phyloP scores from a whole-genome alignment of 140 eudicot genomes.

The Senecio squalidus region DNA sequence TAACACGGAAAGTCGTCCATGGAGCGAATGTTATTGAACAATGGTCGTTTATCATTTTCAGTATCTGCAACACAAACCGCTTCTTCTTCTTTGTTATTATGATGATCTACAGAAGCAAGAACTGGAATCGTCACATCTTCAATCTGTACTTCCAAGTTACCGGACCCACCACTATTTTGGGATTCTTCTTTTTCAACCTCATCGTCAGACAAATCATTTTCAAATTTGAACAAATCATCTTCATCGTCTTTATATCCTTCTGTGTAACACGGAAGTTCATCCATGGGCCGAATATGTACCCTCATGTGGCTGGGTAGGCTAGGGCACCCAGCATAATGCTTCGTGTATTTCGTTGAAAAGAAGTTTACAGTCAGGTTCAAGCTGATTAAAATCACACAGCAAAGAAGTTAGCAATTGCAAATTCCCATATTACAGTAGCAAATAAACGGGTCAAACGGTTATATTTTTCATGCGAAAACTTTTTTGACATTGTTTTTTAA shows the following conservation, averaged over 20 bases:
- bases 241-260: slow-evolving; percentile 12
- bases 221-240: slow-evolving; percentile 24
- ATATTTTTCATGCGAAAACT: no score
- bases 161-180: not conserved
- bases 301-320: slow-evolving; percentile 65
- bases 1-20: no score
- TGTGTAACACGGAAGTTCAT: slow-evolving; percentile 76
- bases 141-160: not conserved
- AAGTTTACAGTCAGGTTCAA: slow-evolving; percentile 68
- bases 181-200: no score
- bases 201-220: slow-evolving; percentile 23
- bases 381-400: slow-evolving; percentile 31
- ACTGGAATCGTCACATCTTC: not conserved
- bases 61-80: slow-evolving; percentile 1
- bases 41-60: not conserved
- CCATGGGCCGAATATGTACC: slow-evolving; percentile 64
- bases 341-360: slow-evolving; percentile 81
- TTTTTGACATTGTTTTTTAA: no score
- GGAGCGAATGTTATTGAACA: no score
- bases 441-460: not conserved
- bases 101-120: slow-evolving; percentile 1
- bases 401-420: slow-evolving; percentile 3
- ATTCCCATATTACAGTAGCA: not conserved
- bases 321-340: slow-evolving; percentile 67
- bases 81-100: not conserved